A percentile compares a stretch with the other conserved stretches of the same genome.
These are phyloP conservation scores for Aureobasidium sp. DNA, from an alignment of 2,329 filamentous ascomycete genomes.

Conservation along the genomic window DNA sequence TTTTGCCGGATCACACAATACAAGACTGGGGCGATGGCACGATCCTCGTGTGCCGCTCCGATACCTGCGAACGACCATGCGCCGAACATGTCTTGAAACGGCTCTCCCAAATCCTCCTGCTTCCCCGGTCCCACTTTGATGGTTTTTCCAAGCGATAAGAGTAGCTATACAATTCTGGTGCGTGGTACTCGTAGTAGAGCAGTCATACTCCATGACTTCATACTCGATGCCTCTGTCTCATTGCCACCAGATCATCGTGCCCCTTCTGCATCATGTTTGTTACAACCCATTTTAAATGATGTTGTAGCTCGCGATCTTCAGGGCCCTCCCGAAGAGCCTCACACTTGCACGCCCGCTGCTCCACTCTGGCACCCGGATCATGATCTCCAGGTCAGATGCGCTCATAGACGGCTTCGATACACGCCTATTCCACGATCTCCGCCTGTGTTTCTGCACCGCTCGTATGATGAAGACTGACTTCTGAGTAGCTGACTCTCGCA, in stretches of 20 bases:
- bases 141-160: neutral
- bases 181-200: neutral
- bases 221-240: neutral
- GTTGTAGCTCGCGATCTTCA: slow-evolving; percentile 2
- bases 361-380: neutral
- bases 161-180: neutral
- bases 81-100: neutral
- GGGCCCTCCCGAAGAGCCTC: slow-evolving; percentile 10
- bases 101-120: neutral
- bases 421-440: neutral
- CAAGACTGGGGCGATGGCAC: neutral
- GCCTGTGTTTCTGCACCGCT: neutral
- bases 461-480: neutral
- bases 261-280: neutral
- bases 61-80: slow-evolving; percentile 1
- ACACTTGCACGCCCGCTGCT: neutral
- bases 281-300: slow-evolving; percentile 2
- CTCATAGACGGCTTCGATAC: neutral
- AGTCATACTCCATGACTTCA: neutral
- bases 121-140: neutral
- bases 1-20: neutral
- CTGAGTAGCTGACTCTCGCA: neutral
- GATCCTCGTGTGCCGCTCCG: neutral
- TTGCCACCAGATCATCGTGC: neutral
- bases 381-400: neutral